phyloP scores from a whole-genome alignment of 2,329 filamentous ascomycete species.

The Monosporascus sp. region DNA sequence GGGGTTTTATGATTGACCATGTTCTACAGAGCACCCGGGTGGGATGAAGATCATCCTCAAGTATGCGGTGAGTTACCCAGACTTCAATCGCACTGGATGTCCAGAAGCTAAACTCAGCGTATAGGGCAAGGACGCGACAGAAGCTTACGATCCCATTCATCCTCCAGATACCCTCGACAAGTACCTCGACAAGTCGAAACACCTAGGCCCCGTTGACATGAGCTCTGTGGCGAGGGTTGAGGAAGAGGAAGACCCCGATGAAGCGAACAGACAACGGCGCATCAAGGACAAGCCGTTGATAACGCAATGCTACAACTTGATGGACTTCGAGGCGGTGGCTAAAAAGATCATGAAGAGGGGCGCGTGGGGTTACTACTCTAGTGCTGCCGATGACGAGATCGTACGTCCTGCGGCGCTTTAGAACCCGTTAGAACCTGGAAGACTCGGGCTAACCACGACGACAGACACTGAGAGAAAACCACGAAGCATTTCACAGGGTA shows the following conservation, averaged over 20 bases:
- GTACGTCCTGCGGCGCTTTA: conserved; percentile 37
- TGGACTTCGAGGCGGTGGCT: conserved; percentile 95
- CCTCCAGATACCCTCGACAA: conserved; percentile 83
- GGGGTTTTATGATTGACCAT: conserved; percentile 6
- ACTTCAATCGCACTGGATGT: not conserved
- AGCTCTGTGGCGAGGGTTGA: conserved; percentile 63
- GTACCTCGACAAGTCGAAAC: conserved; percentile 79
- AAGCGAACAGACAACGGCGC: conserved; percentile 66
- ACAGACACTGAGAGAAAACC: conserved; percentile 91
- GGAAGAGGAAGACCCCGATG: conserved; percentile 63
- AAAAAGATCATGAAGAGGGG: conserved; percentile 89
- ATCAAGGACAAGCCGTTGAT: conserved; percentile 71
- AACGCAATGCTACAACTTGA: conserved; percentile 85
- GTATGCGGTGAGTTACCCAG: conserved; percentile 59
- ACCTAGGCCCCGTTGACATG: conserved; percentile 89
- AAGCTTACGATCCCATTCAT: conserved; percentile 83
- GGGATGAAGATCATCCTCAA: conserved; percentile 92
- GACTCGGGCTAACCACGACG: conserved; percentile 13
- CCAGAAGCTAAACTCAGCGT: not conserved
- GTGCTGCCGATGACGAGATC: conserved; percentile 84
- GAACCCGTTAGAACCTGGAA: too few relatives aligned
- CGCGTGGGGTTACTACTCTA: conserved; percentile 97
- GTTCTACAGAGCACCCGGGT: conserved; percentile 69
- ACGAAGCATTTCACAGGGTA: conserved; percentile 92
- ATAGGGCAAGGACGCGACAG: conserved; percentile 82